Conservation (phyloP, 495 filamentous ascomycete genomes). For the Daldinia loculata region DNA sequence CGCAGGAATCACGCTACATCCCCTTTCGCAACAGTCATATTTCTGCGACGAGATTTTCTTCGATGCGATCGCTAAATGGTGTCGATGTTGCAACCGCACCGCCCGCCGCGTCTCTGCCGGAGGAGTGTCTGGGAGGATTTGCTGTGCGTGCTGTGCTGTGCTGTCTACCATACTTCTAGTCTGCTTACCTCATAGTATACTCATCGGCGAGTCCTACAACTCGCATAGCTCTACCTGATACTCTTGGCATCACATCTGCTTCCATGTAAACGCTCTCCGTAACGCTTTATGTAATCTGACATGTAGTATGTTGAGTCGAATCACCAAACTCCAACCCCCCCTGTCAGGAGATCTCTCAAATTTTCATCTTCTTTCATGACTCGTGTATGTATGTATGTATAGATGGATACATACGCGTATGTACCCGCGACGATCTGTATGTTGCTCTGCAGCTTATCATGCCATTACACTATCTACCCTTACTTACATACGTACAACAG, state of each 20-base stretch:
- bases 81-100: slow-evolving; percentile 5
- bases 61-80: slow-evolving; percentile 25
- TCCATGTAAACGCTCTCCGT: neutral
- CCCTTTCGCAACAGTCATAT: slow-evolving; percentile 17
- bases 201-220: neutral
- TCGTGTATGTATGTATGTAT: slow-evolving; percentile 7
- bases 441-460: slow-evolving; percentile 39
- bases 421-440: slow-evolving; percentile 38
- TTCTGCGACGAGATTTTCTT: slow-evolving; percentile 31
- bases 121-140: slow-evolving; percentile 5
- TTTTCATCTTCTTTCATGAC: slow-evolving; percentile 18
- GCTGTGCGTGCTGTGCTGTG: neutral
- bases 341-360: slow-evolving; percentile 30
- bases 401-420: neutral
- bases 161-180: neutral
- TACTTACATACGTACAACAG: neutral
- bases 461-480: slow-evolving; percentile 38
- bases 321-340: slow-evolving; percentile 7
- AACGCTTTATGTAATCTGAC: slow-evolving; percentile 4
- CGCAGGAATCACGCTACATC: slow-evolving; percentile 33
- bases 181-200: neutral
- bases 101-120: slow-evolving; percentile 1
- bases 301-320: neutral
- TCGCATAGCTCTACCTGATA: slow-evolving; percentile 1
- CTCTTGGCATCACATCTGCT: neutral